Evolutionary conservation across 805 yeast species (phyloP), one percentile per base, ranked within the genome.

Genomic region (Candida hungchunana): DNA sequence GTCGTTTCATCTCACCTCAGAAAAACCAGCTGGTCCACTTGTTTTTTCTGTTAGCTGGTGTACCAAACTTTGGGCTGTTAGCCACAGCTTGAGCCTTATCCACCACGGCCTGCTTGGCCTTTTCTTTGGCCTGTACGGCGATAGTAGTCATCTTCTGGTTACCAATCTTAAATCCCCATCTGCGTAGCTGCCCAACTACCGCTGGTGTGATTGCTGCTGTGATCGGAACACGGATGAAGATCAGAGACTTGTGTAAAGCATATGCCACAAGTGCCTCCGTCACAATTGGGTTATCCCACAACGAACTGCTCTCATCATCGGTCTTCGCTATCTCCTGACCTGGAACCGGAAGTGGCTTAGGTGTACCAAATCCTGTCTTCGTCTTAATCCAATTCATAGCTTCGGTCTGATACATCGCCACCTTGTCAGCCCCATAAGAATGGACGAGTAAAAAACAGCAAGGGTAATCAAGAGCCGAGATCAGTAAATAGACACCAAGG

Each of bases 121-220:
- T 60, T 14, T 45, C 44, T 38, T 56, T 59, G 10, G 64, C 60
- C 16, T 43, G 51, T 15, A 48, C 62, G 23, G 57, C 66, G 47
- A 73, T 57, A 4, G 73, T 62, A 8, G 71, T 53, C 31, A 76
- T 52, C 37, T 60, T 62, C 34, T 64, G 69, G 20, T 68, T 66
- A 5, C 85, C 90, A 40, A 85, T 75, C 39, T 79, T 77, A 64
- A 85, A 87, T 2, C 96, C 96, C 83, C 86, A 77, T 16, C 71
- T 62, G 39, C 83, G 74, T 43, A 90, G 69, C 31, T 64, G 55
- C 34, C 60, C 66, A 5, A 87, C 95, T 2, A 87, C 70, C 2
- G 76, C 55, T 6, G 98, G 98, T 0, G 97, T 88, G 10, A 89
- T 72, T 3, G 95, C 95, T 0, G 96, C 96, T 0, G 97, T 82